Base-by-base conservation (phyloP, 2,329 filamentous ascomycete genomes). In the Trichoderma polysporum region DNA sequence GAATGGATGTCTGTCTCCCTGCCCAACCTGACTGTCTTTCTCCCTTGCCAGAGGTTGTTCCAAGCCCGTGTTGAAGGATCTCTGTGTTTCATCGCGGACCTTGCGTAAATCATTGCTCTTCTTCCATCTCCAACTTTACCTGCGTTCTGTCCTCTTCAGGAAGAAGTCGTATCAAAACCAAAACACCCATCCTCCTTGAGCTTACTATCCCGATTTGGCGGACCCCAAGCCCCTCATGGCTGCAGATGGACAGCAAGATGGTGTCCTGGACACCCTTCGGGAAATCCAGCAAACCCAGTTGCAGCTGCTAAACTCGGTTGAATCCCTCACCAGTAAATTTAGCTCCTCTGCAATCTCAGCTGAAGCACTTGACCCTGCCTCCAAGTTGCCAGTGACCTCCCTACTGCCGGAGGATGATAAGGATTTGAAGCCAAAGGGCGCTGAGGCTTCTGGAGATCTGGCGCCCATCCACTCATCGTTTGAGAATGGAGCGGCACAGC, bases 211-310 rank as follows among this genome's bases (percentile, higher is more conserved):
- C 58, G 17, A 47, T 39, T 39, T 39, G 50, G 58, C 47, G 17
- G 49, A 54, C 19, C 50, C 31, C 37, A 41, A n/a, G 50, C 49
- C 61, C 68, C 62, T 41, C 68, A 77, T 77, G 75, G 72, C 69
- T 22, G 50, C 70, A 35, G 66, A 61, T 64, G 68, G 69, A 35
- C 67, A 72, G 35, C 70, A 74, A 50, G 41, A 69, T 27, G 70
- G 69, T 19, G 67, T 78, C 63, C 52, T 74, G 50, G 72, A 74
- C 29, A 69, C 73, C 37, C 73, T 83, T 65, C 77, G 76, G 41
- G 76, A 81, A 58, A 81, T 84, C 37, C 78, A 80, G 66, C 75
- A 79, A 65, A 78, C 76, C 17, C 82, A 84, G 69, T 70, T 76
- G 12, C 76, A 79, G 57, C 74, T 84, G 19, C 69, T 81, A 37